phyloP scores from a whole-genome alignment of 2,329 filamentous ascomycete genomes.

The Hypoxylon rubiginosum region DNA sequence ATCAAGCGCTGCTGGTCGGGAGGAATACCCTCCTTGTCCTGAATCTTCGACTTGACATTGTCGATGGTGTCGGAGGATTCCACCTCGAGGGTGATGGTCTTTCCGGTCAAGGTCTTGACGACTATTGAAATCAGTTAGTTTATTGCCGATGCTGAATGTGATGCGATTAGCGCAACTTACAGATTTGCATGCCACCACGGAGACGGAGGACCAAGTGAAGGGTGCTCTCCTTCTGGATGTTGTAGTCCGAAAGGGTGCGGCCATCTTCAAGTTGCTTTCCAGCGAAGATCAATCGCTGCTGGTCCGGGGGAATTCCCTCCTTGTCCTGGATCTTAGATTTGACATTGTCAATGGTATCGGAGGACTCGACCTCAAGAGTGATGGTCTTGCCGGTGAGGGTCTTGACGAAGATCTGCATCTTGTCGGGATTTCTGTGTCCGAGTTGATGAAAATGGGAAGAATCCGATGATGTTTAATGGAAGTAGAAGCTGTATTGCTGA shows the following conservation, averaged over 20 bases:
- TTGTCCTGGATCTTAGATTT: constrained; percentile 94
- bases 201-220: constrained; percentile 83
- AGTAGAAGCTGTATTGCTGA: constrained; percentile 45
- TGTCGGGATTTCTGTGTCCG: constrained; percentile 55
- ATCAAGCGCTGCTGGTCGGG: constrained; percentile 97
- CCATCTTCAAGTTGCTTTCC: constrained; percentile 64
- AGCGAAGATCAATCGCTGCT: constrained; percentile 87
- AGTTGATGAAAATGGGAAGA: constrained; percentile 10
- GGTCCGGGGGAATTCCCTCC: constrained; percentile 88
- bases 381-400: constrained; percentile 95
- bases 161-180: constrained; percentile 55
- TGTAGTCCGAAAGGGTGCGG: constrained; percentile 68
- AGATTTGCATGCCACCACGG: constrained; percentile 75
- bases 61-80: constrained; percentile 93
- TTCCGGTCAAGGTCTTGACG: constrained; percentile 89
- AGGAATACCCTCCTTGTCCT: constrained; percentile 97
- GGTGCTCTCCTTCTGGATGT: constrained; percentile 75
- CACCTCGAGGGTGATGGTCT: constrained; percentile 93
- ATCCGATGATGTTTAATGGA: constrained; percentile 31
- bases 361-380: constrained; percentile 82
- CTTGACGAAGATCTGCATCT: constrained; percentile 99
- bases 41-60: constrained; percentile 97
- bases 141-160: background rate
- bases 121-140: constrained; percentile 55
- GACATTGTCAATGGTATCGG: constrained; percentile 87